Evolutionary conservation across 192 early-diverging fungal species (phyloP).

Genomic region (Entophlyctis luteolus): DNA sequence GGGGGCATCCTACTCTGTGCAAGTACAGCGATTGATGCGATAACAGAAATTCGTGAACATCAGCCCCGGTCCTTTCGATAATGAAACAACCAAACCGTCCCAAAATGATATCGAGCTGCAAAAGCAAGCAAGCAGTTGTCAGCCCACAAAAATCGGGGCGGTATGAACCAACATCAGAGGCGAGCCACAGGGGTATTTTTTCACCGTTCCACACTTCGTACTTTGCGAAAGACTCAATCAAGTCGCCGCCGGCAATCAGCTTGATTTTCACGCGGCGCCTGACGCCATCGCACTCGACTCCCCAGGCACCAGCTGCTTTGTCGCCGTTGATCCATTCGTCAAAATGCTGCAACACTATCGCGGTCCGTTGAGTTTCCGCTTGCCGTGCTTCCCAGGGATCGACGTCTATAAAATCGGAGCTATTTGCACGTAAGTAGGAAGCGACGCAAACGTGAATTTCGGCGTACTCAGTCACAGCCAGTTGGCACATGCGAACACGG

Average conservation of each 20-base stretch:
- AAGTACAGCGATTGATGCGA: constrained; percentile 85
- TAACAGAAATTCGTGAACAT: constrained; percentile 89
- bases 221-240: constrained; percentile 89
- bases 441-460: too few relatives aligned
- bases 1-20: constrained; percentile 75
- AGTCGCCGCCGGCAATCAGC: constrained; percentile 92
- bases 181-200: constrained; percentile 29
- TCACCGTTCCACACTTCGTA: constrained; percentile 19
- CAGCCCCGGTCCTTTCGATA: constrained; percentile 89
- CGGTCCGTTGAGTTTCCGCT: constrained; percentile 75
- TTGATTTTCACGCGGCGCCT: constrained; percentile 72
- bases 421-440: too few relatives aligned
- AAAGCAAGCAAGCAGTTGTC: too few relatives aligned
- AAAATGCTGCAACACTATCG: constrained; percentile 92
- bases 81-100: constrained; percentile 89
- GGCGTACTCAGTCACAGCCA: constrained; percentile 77
- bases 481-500: constrained; percentile 88
- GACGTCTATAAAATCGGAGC: constrained; percentile 84
- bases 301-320: constrained; percentile 44
- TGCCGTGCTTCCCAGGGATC: constrained; percentile 91
- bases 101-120: constrained; percentile 81
- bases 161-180: constrained; percentile 71
- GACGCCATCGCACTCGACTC: constrained; percentile 39
- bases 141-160: too few relatives aligned
- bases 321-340: constrained; percentile 78